Percentiles rank a stretch among this genome's conserved stretches.
Conservation (phyloP, 345 rosid genomes). For the Brassica rapa region DNA sequence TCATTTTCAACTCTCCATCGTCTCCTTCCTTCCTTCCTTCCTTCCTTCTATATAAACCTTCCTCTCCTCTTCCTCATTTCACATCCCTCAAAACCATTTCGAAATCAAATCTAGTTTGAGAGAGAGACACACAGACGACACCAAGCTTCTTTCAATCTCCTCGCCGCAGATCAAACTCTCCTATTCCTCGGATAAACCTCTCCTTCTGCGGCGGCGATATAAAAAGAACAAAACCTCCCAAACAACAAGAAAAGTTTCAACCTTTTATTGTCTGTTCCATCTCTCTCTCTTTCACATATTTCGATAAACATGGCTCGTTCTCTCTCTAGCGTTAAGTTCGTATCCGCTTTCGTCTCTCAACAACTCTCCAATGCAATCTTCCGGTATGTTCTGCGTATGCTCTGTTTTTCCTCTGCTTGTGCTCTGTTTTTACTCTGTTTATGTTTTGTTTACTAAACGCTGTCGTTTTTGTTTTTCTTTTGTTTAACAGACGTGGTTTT, state of each 20-base stretch:
- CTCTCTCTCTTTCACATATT: slow-evolving; percentile 12
- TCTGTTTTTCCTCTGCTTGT: not conserved
- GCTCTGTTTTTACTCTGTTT: slow-evolving; percentile 1
- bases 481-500: slow-evolving; percentile 39
- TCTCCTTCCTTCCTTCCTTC: not conserved
- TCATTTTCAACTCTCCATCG: not conserved
- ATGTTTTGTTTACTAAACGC: not conserved
- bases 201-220: slow-evolving; percentile 34
- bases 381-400: slow-evolving; percentile 16
- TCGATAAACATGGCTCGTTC: slow-evolving; percentile 41
- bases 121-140: not conserved
- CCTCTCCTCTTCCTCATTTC: not conserved
- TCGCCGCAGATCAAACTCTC: slow-evolving; percentile 20
- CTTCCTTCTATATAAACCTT: not conserved
- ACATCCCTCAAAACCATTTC: not conserved
- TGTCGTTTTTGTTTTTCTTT: not conserved
- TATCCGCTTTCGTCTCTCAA: slow-evolving; percentile 41
- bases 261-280: slow-evolving; percentile 26
- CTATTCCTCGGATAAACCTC: not conserved
- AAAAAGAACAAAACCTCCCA: slow-evolving; percentile 1
- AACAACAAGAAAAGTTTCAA: not conserved
- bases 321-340: slow-evolving; percentile 38
- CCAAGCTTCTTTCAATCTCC: slow-evolving; percentile 22
- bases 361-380: slow-evolving; percentile 41
- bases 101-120: not conserved